These are phyloP conservation scores for Bryoerythrophyllum caledonicum DNA, from an alignment of 225 moss, liverwort and hornwort species.

Conservation along the genomic window DNA sequence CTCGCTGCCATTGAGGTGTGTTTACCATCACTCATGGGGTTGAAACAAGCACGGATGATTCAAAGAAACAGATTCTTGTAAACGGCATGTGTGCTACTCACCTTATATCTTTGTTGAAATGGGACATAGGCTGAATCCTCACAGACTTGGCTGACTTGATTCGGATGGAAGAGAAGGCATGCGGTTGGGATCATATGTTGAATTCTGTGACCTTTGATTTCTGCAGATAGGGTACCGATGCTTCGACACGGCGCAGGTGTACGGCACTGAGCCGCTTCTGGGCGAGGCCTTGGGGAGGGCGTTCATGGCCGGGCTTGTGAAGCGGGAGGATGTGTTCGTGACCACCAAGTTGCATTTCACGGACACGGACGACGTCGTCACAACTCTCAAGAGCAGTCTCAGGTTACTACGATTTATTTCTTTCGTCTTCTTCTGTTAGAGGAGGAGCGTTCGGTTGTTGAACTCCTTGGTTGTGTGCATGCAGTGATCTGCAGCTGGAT, in stretches of 20 bases:
- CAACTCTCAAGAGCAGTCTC: constrained; percentile 36
- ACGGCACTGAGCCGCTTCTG: constrained; percentile 30
- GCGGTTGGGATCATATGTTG: neutral
- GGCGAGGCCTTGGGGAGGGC: constrained; percentile 29
- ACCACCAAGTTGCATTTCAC: constrained; percentile 36
- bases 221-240: constrained; percentile 43
- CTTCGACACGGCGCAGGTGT: constrained; percentile 32
- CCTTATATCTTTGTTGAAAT: too few relatives aligned
- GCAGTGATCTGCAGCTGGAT: constrained; percentile 52
- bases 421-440: neutral
- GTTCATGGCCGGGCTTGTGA: constrained; percentile 31
- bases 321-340: constrained; percentile 54
- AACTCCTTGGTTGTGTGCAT: constrained; percentile 2
- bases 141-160: too few relatives aligned
- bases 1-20: constrained; percentile 34
- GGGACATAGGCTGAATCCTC: too few relatives aligned
- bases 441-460: neutral
- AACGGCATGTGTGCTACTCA: too few relatives aligned
- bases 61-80: too few relatives aligned
- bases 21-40: neutral
- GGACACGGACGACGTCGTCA: constrained; percentile 30
- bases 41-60: too few relatives aligned
- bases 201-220: neutral
- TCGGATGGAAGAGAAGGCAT: too few relatives aligned
- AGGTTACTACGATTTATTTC: constrained; percentile 2